phyloP scores from a whole-genome alignment of 2,329 filamentous ascomycete genomes.

The Chaetothyriales sp. region DNA sequence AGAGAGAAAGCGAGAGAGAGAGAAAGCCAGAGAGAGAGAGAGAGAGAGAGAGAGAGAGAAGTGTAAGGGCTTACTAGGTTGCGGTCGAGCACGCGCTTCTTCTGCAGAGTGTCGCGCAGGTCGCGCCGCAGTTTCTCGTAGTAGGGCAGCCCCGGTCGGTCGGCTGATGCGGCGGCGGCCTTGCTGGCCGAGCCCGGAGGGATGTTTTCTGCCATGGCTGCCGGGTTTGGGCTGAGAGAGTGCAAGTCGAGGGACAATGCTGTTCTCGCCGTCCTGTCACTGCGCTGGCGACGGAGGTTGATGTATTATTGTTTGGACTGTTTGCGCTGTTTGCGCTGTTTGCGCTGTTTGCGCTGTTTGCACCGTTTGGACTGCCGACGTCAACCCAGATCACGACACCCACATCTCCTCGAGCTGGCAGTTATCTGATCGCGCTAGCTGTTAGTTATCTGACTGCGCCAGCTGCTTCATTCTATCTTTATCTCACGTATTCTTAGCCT shows the following conservation, averaged over 20 bases:
- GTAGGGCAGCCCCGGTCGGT: conserved; percentile 42
- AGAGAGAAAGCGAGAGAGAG: conserved; percentile 7
- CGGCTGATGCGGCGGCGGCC: conserved; percentile 13
- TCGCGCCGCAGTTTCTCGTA: conserved; percentile 60
- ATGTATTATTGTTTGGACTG: conserved; percentile 1
- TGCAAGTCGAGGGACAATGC: not conserved
- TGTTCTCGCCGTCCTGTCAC: not conserved
- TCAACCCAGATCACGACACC: too few relatives aligned
- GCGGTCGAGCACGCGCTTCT: conserved; percentile 51
- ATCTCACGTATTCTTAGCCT: too few relatives aligned
- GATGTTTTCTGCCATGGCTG: conserved; percentile 29
- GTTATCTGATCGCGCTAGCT: too few relatives aligned
- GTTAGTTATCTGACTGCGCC: too few relatives aligned
- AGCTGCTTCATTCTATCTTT: too few relatives aligned
- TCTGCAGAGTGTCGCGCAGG: conserved; percentile 52
- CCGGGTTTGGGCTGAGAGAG: not conserved
- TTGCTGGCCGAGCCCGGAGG: conserved; percentile 21
- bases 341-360: conserved; percentile 24
- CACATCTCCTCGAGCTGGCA: too few relatives aligned
- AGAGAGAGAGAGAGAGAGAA: not conserved
- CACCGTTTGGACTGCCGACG: not conserved
- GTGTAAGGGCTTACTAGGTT: conserved; percentile 35
- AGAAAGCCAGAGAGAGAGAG: not conserved
- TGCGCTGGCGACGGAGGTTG: not conserved
- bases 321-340: conserved; percentile 15